Conservation (phyloP, 225 moss, liverwort and hornwort species). For the Antitrichia curtipendula region DNA sequence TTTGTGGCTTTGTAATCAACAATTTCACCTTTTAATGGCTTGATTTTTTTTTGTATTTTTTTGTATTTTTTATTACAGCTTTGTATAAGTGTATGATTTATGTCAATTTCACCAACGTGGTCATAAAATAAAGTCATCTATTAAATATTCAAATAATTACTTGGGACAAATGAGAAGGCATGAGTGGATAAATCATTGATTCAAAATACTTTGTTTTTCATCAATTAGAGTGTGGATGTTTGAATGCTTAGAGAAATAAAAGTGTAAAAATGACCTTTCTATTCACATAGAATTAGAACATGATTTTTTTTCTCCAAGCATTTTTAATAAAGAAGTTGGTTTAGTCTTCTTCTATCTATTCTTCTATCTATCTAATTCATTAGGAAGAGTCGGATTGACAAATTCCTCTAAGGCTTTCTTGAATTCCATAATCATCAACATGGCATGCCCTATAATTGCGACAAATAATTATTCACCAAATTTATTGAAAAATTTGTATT, state of each 20-base stretch:
- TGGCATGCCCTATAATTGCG: not conserved
- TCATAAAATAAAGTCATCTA: not conserved
- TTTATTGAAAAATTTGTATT: not conserved
- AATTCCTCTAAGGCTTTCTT: no score
- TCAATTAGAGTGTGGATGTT: not conserved
- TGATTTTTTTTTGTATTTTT: not conserved
- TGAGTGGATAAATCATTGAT: not conserved
- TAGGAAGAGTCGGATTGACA: no score
- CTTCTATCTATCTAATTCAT: no score
- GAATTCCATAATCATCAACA: no score
- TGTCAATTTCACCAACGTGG: not conserved
- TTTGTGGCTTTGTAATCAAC: not conserved
- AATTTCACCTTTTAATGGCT: rapidly evolving
- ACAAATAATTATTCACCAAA: not conserved
- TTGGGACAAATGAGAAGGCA: no score
- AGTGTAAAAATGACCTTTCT: not conserved
- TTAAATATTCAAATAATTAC: not conserved
- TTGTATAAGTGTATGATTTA: no score
- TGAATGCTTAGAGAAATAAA: not conserved
- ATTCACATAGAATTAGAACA: not conserved
- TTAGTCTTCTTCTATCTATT: no score
- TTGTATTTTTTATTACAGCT: not conserved
- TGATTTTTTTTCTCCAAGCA: not conserved
- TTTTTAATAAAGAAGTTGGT: not conserved
- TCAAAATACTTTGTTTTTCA: not conserved